phyloP scores from a whole-genome alignment of 2,329 filamentous ascomycete genomes.

The Pseudogymnoascus sp. region DNA sequence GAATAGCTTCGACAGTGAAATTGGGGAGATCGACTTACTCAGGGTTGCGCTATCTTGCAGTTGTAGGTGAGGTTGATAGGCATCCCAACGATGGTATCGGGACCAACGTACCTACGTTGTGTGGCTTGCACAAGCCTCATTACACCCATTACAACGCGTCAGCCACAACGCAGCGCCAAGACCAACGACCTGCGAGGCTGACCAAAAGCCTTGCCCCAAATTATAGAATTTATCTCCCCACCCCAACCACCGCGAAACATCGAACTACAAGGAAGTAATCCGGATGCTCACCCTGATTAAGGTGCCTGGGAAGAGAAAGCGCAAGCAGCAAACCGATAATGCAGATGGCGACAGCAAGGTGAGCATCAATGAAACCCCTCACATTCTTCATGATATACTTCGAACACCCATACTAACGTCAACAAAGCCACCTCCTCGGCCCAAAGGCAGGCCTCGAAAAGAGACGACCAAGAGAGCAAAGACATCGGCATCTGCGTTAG shows the following conservation, averaged over 20 bases:
- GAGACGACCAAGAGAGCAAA: background rate
- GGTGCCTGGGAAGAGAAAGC: slow-evolving; percentile 25
- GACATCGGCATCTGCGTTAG: background rate
- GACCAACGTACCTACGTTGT: background rate
- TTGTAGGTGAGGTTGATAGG: slow-evolving; percentile 8
- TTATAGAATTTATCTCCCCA: background rate
- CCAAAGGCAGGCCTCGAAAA: slow-evolving; percentile 2
- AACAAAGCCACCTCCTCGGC: background rate
- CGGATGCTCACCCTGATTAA: slow-evolving; percentile 24
- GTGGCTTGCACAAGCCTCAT: slow-evolving; percentile 9
- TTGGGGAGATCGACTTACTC: background rate
- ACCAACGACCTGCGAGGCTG: background rate
- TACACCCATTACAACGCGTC: slow-evolving; percentile 6
- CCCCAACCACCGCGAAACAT: background rate
- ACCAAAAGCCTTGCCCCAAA: background rate
- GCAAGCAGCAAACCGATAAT: slow-evolving; percentile 17
- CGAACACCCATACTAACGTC: background rate
- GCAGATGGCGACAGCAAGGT: background rate
- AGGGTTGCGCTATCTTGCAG: slow-evolving; percentile 1
- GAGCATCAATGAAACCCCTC: background rate
- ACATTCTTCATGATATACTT: background rate
- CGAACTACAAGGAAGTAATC: slow-evolving; percentile 2
- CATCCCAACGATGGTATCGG: slow-evolving; percentile 6
- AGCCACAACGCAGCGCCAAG: slow-evolving; percentile 7
- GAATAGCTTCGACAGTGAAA: background rate